Conservation (phyloP, 2,329 filamentous ascomycete genomes). For the Cladosporium sp. region DNA sequence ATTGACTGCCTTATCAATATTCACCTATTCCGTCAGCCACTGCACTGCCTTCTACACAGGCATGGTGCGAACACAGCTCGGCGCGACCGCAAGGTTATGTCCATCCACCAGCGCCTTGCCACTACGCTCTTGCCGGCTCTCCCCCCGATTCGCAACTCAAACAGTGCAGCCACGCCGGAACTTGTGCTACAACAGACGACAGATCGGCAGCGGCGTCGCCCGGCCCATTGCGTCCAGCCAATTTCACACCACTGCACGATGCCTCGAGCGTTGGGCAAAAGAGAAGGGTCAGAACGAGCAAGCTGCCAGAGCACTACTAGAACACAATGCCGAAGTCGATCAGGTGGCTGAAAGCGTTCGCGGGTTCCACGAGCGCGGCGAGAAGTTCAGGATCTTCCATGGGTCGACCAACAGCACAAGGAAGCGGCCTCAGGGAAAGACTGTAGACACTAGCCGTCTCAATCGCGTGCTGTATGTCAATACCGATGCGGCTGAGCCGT, state of each 20-base stretch:
- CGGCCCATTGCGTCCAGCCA: not conserved
- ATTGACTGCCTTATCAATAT: too few relatives aligned
- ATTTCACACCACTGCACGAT: not conserved
- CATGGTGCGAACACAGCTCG: not conserved
- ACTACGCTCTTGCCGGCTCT: not conserved
- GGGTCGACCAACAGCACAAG: slow-evolving; percentile 75
- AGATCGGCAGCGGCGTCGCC: not conserved
- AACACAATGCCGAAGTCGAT: slow-evolving; percentile 33
- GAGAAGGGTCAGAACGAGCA: slow-evolving; percentile 30
- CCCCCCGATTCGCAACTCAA: not conserved
- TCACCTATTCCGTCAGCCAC: not conserved
- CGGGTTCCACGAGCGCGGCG: slow-evolving; percentile 47
- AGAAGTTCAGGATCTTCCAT: slow-evolving; percentile 71
- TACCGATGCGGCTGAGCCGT: slow-evolving; percentile 38
- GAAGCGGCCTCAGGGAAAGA: slow-evolving; percentile 1
- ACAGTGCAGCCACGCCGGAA: not conserved
- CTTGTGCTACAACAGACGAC: not conserved
- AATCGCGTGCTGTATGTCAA: slow-evolving; percentile 46
- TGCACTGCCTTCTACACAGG: not conserved
- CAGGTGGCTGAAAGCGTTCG: slow-evolving; percentile 45
- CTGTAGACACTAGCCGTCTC: slow-evolving; percentile 47
- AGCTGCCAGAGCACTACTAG: slow-evolving; percentile 23
- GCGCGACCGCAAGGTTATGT: not conserved
- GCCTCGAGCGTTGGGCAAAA: not conserved
- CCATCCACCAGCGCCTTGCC: not conserved